Evolutionary conservation across 129 eudicot genomes (phyloP), one percentile per base, ranked within the genome.

Genomic region (Tagetes patula): DNA sequence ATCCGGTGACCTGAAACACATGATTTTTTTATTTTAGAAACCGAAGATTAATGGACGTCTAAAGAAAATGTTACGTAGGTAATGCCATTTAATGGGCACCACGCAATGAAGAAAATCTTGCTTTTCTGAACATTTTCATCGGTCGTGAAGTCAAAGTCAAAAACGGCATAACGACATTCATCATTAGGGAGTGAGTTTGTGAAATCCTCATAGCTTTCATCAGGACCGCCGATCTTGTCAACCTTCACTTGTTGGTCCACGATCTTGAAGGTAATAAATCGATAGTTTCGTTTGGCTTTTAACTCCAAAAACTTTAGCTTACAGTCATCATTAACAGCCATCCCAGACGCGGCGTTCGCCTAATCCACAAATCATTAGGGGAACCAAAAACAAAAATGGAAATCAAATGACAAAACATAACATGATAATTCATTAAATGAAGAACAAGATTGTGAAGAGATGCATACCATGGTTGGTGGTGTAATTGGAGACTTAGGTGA

Each of bases 91-190:
- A 12, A 74, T 12, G 45, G 10, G 30, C 83, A 91, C 97, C 97
- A 91, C 48, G 97, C 97, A 54, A 91, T 81, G 73, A 91, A 91
- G 87, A 87, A 82, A 49, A 91, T 91, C 89, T 91, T 91, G 96
- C 96, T 91, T 77, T 91, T 91, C 83, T 91, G 96, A 84, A 85
- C 79, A 65, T 91, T 91, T 69, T 91, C 97, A 5, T 88, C 80
- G 2, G 97, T 88, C 40, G 80, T 88, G 78, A 91, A 91, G 71
- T 91, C 97, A 67, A 91, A 86, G 60, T 91, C 96, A 53, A 55
- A 91, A 69, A 91, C 97, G 5, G 97, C 96, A 70, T 91, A 91
- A 68, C 97, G 97, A 38, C 97, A 91, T 76, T 91, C 97, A 62
- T 91, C 83, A 13, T 79, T 50, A 27, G 97, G 97, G 36, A 91